Conservation (phyloP, 1,284 basidiomycete genomes). For the Mycocalia duriaeana region DNA sequence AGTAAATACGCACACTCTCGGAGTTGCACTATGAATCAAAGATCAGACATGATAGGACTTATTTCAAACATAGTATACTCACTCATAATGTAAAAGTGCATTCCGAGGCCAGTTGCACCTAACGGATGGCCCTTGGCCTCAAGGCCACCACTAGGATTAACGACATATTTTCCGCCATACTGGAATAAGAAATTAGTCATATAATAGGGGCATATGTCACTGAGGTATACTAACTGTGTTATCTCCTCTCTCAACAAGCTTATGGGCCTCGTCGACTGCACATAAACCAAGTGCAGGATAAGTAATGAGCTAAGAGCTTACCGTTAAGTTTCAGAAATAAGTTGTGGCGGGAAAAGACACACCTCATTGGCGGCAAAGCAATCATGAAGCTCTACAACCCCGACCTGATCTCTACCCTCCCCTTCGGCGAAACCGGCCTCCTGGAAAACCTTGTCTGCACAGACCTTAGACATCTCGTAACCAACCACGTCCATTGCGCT, state of each 20-base stretch:
- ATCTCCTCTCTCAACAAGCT: conserved; percentile 72
- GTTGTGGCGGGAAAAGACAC: conserved; percentile 7
- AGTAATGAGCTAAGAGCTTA: conserved; percentile 57
- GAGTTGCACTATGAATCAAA: conserved; percentile 55
- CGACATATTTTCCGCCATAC: conserved; percentile 84
- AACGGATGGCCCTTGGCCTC: conserved; percentile 86
- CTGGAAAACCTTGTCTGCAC: conserved; percentile 68
- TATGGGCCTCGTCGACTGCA: conserved; percentile 63
- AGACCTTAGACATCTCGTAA: conserved; percentile 68
- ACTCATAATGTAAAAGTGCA: conserved; percentile 86
- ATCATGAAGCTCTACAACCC: conserved; percentile 82
- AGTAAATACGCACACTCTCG: conserved; percentile 49
- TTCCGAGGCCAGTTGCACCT: conserved; percentile 81
- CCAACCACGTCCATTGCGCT: conserved; percentile 76
- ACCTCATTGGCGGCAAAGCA: conserved; percentile 81
- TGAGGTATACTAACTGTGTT: conserved; percentile 60
- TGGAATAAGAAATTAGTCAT: conserved; percentile 20
- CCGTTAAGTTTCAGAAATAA: not conserved
- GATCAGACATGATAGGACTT: too few relatives aligned
- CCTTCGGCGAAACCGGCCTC: conserved; percentile 66
- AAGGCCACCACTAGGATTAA: conserved; percentile 84
- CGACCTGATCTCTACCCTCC: conserved; percentile 69
- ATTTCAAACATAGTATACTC: conserved; percentile 28
- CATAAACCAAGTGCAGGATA: conserved; percentile 84
- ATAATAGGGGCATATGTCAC: not conserved